Base-by-base conservation (phyloP, 805 yeast genomes). In the Ogataea pini region DNA sequence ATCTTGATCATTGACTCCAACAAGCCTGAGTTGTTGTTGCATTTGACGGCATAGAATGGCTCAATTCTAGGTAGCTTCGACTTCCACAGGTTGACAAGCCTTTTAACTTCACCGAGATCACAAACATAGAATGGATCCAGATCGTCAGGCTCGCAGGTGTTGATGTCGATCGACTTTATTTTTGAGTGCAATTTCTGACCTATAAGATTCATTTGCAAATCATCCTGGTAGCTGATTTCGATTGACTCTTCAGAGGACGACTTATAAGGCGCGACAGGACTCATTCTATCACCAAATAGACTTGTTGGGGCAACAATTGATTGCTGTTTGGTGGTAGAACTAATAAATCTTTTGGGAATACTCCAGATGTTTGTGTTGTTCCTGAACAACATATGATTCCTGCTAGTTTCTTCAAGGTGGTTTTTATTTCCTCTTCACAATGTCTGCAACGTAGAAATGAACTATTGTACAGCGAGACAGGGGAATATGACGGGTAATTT, bases 11-110 rank as follows among this genome's bases (percentile, higher is more conserved):
- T 74, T 24, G 76, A 65, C 42, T 70, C 62, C 54, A 92, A 65
- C 10, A 92, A 81, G 47, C 70, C 70, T 6, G 70, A 58, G 63
- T 89, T 83, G 32, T 90, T 86, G 72, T 92, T 92, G 72, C 98
- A 92, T 70, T 92, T 92, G 57, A 92, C 94, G 16, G 99, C 99
- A 68, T 91, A 92, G 62, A 78, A 85, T n/a, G 97, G 96, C 48
- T 79, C 77, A 31, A 92, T 84, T 37, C 83, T 72, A 17, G 97
- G 96, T 60, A 92, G 73, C 33, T 72, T 65, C 18, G 56, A 43
- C 24, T 64, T 62, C 97, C 98, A 92, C 34, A 79, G 71, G n/a
- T 67, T 53, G 51, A 75, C 76, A 46, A 89, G 75, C 49, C 83
- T 75, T 50, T 72, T 72, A 29, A 94, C 77, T 59, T 85, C 84